Conservation (phyloP, 192 early-diverging fungal genomes). For the Podila epicladia region DNA sequence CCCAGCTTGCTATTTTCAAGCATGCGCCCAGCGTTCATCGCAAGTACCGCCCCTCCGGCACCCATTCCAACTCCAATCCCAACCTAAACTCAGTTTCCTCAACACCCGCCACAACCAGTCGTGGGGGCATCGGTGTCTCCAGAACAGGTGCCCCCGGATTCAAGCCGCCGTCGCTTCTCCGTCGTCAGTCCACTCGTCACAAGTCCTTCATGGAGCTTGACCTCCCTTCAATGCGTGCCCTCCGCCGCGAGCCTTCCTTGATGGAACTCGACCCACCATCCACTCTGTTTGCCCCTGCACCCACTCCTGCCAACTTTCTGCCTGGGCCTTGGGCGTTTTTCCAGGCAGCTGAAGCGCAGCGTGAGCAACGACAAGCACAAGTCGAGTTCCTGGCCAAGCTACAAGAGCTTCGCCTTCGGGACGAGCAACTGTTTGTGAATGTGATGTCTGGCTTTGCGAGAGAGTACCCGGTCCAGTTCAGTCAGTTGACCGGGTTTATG, state of each 20-base stretch:
- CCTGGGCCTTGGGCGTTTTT: conserved; percentile 49
- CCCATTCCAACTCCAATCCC: too few species aligned
- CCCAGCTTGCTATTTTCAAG: conserved; percentile 37
- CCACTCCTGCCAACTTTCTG: conserved; percentile 23
- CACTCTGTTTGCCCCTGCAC: conserved; percentile 31
- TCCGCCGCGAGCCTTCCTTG: conserved; percentile 42
- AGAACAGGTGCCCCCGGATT: background rate
- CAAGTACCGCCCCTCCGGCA: conserved; percentile 33
- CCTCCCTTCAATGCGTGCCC: conserved; percentile 29
- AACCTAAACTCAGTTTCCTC: background rate
- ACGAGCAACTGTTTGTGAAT: conserved; percentile 28
- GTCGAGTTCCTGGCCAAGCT: conserved; percentile 39
- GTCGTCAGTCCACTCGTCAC: conserved; percentile 29
- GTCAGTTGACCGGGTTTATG: conserved; percentile 39
- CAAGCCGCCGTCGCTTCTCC: conserved; percentile 23
- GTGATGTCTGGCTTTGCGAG: conserved; percentile 40
- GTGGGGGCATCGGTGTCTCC: background rate
- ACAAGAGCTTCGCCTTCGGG: conserved; percentile 36
- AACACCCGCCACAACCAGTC: background rate
- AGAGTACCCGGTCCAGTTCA: conserved; percentile 47
- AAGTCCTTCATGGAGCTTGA: conserved; percentile 48
- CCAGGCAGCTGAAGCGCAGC: conserved; percentile 42
- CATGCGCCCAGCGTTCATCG: conserved; percentile 43
- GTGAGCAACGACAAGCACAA: conserved; percentile 29
- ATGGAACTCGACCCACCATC: conserved; percentile 43